phyloP scores from a whole-genome alignment of 768 basidiomycete species.

The Trametes punicea region DNA sequence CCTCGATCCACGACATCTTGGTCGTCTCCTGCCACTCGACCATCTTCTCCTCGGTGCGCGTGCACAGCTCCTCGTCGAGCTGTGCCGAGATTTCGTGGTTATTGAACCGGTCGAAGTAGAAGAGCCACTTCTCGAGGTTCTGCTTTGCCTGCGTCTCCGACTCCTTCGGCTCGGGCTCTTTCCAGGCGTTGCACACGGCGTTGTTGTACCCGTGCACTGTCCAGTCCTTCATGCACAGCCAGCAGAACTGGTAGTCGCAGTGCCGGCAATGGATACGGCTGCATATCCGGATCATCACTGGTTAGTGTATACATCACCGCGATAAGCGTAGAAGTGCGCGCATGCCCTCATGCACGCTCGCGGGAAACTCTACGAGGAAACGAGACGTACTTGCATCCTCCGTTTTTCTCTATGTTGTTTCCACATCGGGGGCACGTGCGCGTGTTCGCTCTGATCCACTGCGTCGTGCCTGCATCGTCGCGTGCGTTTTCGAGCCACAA shows the following conservation, averaged over 20 bases:
- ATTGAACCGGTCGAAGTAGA: slow-evolving; percentile 97
- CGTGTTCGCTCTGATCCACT: slow-evolving; percentile 99
- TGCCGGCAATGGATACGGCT: slow-evolving; percentile 99
- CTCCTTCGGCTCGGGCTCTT: slow-evolving; percentile 76
- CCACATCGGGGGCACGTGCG: slow-evolving; percentile 94
- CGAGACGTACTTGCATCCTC: slow-evolving; percentile 99
- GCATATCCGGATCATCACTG: no score
- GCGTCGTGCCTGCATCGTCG: slow-evolving; percentile 96
- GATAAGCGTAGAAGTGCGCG: no score
- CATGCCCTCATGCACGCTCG: no score
- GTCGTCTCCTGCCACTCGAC: slow-evolving; percentile 96
- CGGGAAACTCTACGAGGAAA: no score
- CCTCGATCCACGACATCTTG: slow-evolving; percentile 95
- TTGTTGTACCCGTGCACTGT: slow-evolving; percentile 21
- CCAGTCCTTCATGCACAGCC: slow-evolving; percentile 89
- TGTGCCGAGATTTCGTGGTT: slow-evolving; percentile 99
- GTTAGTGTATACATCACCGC: no score
- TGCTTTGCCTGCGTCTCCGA: slow-evolving; percentile 38
- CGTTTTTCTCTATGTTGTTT: slow-evolving; percentile 99
- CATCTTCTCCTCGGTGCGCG: slow-evolving; percentile 99
- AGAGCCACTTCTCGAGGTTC: slow-evolving; percentile 31
- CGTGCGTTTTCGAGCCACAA: slow-evolving; percentile 95
- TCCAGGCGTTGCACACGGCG: slow-evolving; percentile 35
- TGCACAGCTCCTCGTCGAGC: slow-evolving; percentile 85
- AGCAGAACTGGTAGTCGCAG: slow-evolving; percentile 96